Conservation (phyloP, 2,329 filamentous ascomycete species). For the Fusarium robinianum region DNA sequence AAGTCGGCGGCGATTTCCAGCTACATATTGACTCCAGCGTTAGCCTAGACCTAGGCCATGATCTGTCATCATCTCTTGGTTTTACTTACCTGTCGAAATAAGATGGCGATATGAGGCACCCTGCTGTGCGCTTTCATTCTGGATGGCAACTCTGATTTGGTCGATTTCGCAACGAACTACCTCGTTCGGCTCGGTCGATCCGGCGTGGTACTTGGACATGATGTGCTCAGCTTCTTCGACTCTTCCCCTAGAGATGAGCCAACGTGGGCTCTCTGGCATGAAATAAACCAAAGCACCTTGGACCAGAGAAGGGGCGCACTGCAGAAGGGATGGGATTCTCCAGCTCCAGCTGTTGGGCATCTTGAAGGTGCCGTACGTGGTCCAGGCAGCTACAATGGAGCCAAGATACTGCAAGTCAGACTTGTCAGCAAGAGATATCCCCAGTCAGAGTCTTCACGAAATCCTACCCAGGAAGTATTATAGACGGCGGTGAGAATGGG, state of each 20-base stretch:
- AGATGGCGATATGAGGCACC: constrained; percentile 4
- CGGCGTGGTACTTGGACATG: constrained; percentile 29
- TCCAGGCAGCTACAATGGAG: constrained; percentile 36
- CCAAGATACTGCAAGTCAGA: constrained; percentile 42
- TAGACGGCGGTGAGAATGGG: constrained; percentile 51
- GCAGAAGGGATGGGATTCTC: constrained; percentile 31
- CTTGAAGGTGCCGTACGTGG: constrained; percentile 32
- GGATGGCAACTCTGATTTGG: constrained; percentile 3
- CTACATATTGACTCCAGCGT: no score
- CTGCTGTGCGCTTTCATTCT: constrained; percentile 1
- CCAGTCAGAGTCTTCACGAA: not conserved
- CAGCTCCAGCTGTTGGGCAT: constrained; percentile 31
- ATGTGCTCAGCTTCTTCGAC: constrained; percentile 40
- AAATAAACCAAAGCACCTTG: constrained; percentile 10
- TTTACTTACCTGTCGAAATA: constrained; percentile 1
- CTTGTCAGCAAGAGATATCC: not conserved
- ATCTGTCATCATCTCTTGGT: not conserved
- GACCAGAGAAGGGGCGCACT: constrained; percentile 7
- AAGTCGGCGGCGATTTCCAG: constrained; percentile 33
- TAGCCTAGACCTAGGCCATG: no score
- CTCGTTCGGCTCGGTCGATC: not conserved
- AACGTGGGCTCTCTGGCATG: constrained; percentile 20
- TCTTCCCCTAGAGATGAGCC: constrained; percentile 42
- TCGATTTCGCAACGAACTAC: constrained; percentile 3
- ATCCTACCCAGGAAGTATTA: constrained; percentile 44